A percentile compares a stretch with the other conserved stretches of the same genome.
Evolutionary conservation across 306 rosid genomes (phyloP).

Genomic region (Urtica urens): DNA sequence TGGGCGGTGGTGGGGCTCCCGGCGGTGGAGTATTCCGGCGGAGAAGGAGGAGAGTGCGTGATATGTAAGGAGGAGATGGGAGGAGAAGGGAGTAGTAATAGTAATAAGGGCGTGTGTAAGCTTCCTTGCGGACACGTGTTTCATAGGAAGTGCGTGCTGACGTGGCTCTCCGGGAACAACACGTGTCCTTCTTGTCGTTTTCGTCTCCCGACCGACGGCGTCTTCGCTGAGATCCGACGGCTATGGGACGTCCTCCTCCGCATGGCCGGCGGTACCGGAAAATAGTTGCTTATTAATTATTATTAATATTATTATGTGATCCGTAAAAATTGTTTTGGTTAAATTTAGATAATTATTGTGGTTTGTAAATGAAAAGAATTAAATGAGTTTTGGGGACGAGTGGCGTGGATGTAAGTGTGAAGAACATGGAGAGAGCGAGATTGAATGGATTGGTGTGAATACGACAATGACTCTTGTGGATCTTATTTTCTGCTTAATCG

Average conservation of each 20-base stretch:
- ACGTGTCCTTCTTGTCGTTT: constrained; percentile 87
- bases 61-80: constrained; percentile 76
- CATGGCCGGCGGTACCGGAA: too few relatives aligned
- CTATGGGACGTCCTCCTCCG: constrained; percentile 50
- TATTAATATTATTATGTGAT: too few relatives aligned
- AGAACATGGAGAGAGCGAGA: too few relatives aligned
- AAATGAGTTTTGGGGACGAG: too few relatives aligned
- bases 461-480: too few relatives aligned
- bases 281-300: too few relatives aligned
- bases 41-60: constrained; percentile 53
- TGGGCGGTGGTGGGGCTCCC: constrained; percentile 41
- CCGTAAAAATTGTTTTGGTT: too few relatives aligned
- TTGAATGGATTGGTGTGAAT: too few relatives aligned
- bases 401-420: too few relatives aligned
- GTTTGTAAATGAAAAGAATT: too few relatives aligned
- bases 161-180: constrained; percentile 70
- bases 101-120: constrained; percentile 70
- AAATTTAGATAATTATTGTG: too few relatives aligned
- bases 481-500: too few relatives aligned
- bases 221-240: constrained; percentile 69
- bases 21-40: constrained; percentile 40
- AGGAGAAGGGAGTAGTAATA: constrained; percentile 26
- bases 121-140: constrained; percentile 78
- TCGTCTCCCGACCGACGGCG: constrained; percentile 65
- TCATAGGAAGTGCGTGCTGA: constrained; percentile 76